Conservation (phyloP, 352 stramenopile species). For the Phytophthora macrochlamydospora region DNA sequence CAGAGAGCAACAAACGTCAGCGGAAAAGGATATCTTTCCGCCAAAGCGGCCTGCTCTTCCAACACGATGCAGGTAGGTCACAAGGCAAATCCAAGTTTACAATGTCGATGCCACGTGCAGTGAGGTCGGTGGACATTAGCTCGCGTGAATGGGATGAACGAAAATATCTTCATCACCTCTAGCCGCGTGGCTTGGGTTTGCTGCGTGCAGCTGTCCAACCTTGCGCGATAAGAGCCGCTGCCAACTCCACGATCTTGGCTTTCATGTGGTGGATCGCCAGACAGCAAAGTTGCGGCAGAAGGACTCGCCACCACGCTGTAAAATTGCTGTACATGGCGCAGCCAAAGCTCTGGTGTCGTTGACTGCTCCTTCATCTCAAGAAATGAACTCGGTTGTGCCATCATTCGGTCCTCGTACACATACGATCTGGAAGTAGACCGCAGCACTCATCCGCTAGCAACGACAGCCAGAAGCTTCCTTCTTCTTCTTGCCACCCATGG, state of each 20-base stretch:
- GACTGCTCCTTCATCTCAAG: constrained; percentile 49
- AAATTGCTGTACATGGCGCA: constrained; percentile 72
- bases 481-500: background rate
- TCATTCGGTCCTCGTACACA: constrained; percentile 59
- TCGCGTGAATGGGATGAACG: constrained; percentile 53
- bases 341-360: constrained; percentile 64
- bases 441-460: background rate
- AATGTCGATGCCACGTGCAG: constrained; percentile 75
- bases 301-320: constrained; percentile 55
- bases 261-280: constrained; percentile 41
- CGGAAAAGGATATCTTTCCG: constrained; percentile 64
- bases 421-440: constrained; percentile 48
- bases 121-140: constrained; percentile 83
- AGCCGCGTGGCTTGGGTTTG: constrained; percentile 65
- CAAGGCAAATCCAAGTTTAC: constrained; percentile 80
- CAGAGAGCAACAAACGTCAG: background rate
- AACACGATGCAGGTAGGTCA: constrained; percentile 82
- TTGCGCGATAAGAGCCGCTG: constrained; percentile 47
- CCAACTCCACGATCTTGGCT: constrained; percentile 61
- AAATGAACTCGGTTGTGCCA: constrained; percentile 72
- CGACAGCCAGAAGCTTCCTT: background rate
- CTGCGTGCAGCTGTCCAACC: constrained; percentile 70
- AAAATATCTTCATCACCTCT: constrained; percentile 68
- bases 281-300: background rate
- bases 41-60: constrained; percentile 78